Evolutionary conservation across 768 basidiomycete genomes (phyloP).

Genomic region (Rhodotorula toruloides): DNA sequence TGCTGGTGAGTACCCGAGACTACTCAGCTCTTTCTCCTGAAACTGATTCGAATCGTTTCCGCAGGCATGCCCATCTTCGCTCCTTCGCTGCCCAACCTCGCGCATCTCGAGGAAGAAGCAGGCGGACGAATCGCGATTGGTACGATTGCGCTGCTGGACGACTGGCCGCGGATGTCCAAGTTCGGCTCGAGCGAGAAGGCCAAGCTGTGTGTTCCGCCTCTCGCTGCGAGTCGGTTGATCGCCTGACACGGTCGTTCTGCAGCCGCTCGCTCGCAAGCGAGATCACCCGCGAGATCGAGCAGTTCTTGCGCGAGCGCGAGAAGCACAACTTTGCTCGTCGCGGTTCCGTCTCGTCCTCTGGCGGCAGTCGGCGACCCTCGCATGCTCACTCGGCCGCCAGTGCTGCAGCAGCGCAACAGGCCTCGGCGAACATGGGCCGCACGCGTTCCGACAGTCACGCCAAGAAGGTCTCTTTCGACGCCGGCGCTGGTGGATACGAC

Average conservation of each 20-base stretch:
- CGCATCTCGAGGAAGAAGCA: conserved; percentile 18
- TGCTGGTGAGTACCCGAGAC: neutral
- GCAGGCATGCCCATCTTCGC: conserved; percentile 34
- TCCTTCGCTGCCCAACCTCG: conserved; percentile 13
- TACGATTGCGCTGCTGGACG: conserved; percentile 17
- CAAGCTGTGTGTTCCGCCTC: conserved; percentile 1
- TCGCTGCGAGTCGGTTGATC: neutral
- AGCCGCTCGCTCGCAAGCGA: conserved; percentile 23
- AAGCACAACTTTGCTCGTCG: neutral
- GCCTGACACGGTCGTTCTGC: neutral
- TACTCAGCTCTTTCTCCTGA: neutral
- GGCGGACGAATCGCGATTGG: conserved; percentile 28
- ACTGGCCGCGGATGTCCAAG: neutral
- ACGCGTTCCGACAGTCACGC: neutral
- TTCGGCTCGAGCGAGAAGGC: conserved; percentile 9
- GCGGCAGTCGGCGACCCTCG: neutral
- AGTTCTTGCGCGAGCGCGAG: conserved; percentile 13
- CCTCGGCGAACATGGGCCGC: no score
- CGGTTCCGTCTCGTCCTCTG: neutral
- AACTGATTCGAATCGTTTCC: neutral
- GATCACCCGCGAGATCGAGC: conserved; percentile 22
- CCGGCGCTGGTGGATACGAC: neutral
- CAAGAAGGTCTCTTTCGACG: conserved; percentile 32
- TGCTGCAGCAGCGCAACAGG: no score
- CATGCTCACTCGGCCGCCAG: neutral